A percentile compares a stretch with the other conserved stretches of the same genome.
phyloP scores from a whole-genome alignment of 176 grass and related monocot species.

The Coix lacrymajobi region DNA sequence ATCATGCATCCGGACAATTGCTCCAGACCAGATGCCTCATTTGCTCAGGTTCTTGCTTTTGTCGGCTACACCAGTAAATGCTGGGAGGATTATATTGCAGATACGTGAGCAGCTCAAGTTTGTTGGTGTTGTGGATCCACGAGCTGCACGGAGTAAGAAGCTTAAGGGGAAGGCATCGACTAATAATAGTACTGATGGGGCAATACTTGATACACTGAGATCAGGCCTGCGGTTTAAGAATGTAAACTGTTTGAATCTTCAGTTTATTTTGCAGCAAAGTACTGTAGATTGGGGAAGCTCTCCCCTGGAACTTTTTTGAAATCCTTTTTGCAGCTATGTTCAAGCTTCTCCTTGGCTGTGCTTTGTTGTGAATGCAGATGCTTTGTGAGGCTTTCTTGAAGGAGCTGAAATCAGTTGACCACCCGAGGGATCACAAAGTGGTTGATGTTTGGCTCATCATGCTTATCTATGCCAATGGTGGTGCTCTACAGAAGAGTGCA shows the following conservation, averaged over 20 bases:
- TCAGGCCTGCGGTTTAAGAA: constrained; percentile 88
- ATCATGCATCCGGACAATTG: constrained; percentile 83
- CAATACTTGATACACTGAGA: constrained; percentile 66
- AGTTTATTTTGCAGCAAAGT: not conserved
- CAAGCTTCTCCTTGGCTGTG: not conserved
- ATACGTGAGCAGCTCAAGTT: constrained; percentile 85
- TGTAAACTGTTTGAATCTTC: constrained; percentile 31
- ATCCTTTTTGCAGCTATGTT: not conserved
- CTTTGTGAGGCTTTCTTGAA: constrained; percentile 74
- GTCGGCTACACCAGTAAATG: constrained; percentile 64
- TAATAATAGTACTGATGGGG: constrained; percentile 57
- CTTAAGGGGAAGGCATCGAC: constrained; percentile 66
- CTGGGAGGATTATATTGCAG: constrained; percentile 73
- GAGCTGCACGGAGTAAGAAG: constrained; percentile 63
- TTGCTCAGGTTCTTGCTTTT: constrained; percentile 85
- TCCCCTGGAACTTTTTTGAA: not conserved
- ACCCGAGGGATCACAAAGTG: constrained; percentile 63
- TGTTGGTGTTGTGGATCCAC: constrained; percentile 47
- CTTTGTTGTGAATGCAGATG: constrained; percentile 47
- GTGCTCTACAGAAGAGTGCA: constrained; percentile 62
- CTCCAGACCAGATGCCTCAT: constrained; percentile 66
- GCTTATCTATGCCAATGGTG: constrained; percentile 78
- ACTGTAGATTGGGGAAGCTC: not conserved
- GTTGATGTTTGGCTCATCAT: constrained; percentile 93
- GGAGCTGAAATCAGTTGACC: constrained; percentile 63